Percentiles rank a stretch among this genome's conserved stretches.
Conservation (phyloP, 495 filamentous ascomycete species). For the Tuber microsphaerosporum region DNA sequence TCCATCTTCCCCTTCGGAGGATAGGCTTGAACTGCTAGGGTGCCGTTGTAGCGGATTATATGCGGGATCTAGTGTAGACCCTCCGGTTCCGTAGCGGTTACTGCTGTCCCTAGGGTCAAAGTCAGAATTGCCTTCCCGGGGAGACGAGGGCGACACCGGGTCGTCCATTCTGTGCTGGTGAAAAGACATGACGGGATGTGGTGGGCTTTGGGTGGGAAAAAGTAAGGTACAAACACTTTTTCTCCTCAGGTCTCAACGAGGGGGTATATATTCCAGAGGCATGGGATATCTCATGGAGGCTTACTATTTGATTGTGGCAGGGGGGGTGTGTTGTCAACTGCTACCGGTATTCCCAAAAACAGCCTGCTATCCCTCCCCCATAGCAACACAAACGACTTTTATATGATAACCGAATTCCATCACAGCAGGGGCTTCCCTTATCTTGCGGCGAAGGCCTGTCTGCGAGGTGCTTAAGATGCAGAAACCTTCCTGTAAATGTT, state of each 20-base stretch:
- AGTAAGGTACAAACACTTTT: not conserved
- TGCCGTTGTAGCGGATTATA: not conserved
- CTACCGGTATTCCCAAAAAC: not conserved
- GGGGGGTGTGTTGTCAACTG: not conserved
- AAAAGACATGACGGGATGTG: not conserved
- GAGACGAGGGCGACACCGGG: not conserved
- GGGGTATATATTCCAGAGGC: not conserved
- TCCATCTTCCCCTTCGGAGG: not conserved
- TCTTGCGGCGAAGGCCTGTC: not conserved
- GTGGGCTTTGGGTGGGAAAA: not conserved
- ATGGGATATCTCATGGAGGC: not conserved
- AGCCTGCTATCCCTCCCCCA: not conserved
- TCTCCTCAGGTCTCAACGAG: not conserved
- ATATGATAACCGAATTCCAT: not conserved
- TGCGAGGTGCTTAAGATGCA: not conserved
- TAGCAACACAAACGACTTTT: not conserved
- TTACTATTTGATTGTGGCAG: not conserved
- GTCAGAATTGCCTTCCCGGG: not conserved
- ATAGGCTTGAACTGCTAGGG: not conserved
- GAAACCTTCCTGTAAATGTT: not conserved
- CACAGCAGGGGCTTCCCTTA: not conserved
- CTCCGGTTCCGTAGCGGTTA: not conserved
- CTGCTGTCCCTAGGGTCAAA: not conserved
- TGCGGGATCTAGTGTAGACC: not conserved
- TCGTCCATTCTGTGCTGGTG: not conserved